Base-by-base conservation (phyloP, 768 basidiomycete genomes). In the Suillus lakei region DNA sequence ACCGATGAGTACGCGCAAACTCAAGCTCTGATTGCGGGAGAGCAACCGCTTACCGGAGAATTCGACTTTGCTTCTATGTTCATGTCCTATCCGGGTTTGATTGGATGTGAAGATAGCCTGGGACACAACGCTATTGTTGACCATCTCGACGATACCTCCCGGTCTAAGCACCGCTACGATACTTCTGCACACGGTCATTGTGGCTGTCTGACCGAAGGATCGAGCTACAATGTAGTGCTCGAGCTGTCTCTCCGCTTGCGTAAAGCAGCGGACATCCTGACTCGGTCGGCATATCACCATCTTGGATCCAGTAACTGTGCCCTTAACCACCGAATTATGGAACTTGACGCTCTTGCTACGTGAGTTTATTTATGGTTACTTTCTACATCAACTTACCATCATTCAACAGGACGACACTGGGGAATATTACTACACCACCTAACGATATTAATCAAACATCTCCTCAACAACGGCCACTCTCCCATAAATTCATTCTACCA, bases 211-310 rank as follows among this genome's bases (percentile, higher is more conserved):
- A 79, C 82, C 61, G 88, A 90, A 65, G 69, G 81, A 10, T 69
- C 79, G 23, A 84, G 78, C 69, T 90, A 91, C 70, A 85, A 78
- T 62, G 83, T 82, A n/a, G 78, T 88, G 26, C 81, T 90, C 13
- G 88, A 91, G 69, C 78, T 91, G n/a, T 90, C 88, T 2, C 76
- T 89, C 36, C 81, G 87, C 60, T 81, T 91, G 26, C 82, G 88
- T 28, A 86, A 83, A 69, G 88, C 87, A 13, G 83, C 85, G n/a
- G 81, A 87, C 61, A 77, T 84, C 44, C 82, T 91, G 46, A 78
- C 81, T 13, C 84, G 80, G 46, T 84, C 84, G 18, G 70, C 83
- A 23, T 76, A 74, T 43, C 84, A 85, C 60, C 69, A 67, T 28
- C 68, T 75, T 58, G 72, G 70, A 21, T 69, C 69, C 10, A 51